These are phyloP conservation scores for Cryptosporidium meleagridis DNA, from an alignment of 169 alveolate species.

Conservation along the genomic window DNA sequence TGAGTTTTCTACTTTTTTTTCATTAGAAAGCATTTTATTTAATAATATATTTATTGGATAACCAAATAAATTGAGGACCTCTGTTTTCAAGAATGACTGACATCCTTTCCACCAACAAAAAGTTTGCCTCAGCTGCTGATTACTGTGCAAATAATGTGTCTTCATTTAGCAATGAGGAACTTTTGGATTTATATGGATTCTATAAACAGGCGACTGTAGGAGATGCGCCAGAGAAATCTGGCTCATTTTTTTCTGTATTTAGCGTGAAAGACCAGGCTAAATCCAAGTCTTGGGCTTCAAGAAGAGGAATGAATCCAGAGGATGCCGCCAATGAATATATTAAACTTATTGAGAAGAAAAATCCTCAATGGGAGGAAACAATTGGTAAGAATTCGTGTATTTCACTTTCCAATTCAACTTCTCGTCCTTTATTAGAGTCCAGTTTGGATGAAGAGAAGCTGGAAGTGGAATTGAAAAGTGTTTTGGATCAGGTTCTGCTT, in stretches of 20 bases:
- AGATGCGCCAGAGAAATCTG: constrained; percentile 78
- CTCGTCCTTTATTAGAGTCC: constrained; percentile 23
- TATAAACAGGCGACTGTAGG: constrained; percentile 89
- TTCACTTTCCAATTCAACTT: constrained; percentile 36
- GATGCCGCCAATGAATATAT: constrained; percentile 85
- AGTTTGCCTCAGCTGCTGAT: constrained; percentile 58
- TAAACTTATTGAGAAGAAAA: constrained; percentile 33
- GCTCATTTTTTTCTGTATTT: constrained; percentile 84
- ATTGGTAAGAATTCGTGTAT: constrained; percentile 38
- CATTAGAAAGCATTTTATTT: neutral
- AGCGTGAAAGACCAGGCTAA: constrained; percentile 84
- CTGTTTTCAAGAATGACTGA: constrained; percentile 28
- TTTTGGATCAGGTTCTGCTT: constrained; percentile 24
- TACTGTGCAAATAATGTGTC: constrained; percentile 63
- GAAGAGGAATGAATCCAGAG: constrained; percentile 81
- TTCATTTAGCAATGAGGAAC: constrained; percentile 78
- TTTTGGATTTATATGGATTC: constrained; percentile 82
- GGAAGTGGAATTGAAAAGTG: constrained; percentile 10
- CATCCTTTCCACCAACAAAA: constrained; percentile 15
- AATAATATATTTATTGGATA: neutral
- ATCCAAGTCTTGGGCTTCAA: constrained; percentile 87
- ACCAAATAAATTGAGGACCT: neutral
- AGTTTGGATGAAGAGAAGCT: constrained; percentile 21
- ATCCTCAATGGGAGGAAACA: constrained; percentile 58
- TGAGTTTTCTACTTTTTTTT: neutral